Evolutionary conservation across 2,329 filamentous ascomycete species (phyloP), one percentile per base, ranked within the genome.

Genomic region (Neocucurbitaria cava): DNA sequence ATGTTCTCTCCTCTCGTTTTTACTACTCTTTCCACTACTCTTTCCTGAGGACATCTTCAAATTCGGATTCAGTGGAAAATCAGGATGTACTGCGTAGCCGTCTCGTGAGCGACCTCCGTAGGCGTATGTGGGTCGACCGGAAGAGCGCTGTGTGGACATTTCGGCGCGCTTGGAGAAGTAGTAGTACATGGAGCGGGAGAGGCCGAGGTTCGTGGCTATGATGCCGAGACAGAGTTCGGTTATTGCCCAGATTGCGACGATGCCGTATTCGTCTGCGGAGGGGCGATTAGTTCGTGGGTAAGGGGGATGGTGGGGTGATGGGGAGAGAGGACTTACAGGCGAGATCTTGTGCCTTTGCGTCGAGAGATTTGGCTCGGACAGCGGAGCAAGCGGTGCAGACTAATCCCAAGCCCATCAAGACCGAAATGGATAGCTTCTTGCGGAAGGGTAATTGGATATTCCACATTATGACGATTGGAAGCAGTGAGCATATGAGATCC

Each of bases 141-240:
- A 41, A 9, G 20, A 9, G 23, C 23, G 7, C 9, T 21, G 9
- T 7, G 36, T 26, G 9, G 40, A 28, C 15, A 42, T 10, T 5
- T 28, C 21, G 15, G 7, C 8, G 40, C 21, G 23, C 24, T 28
- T 24, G 40, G 28, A 42, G 40, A 42, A 26, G 23, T 42, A 42
- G 24, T 26, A 42, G 40, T 21, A 42, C 13, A 42, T 42, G 15
- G 40, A 42, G 23, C 41, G 48, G 13, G 41, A 50, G 0, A 50
- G 30, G 5, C 28, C 48, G n/a, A 45, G 48, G 21, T 43, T 52
- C 9, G 49, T 46, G 7, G 49, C 42, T 39, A 41, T 52, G 20
- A 52, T 52, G 2, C 49, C 49, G 10, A 52, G 28, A n/a, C 49
- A 52, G 11, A 47, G n/a, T 41, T 52, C 49, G 8, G 49, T 30